Conservation (phyloP, 2,329 filamentous ascomycete genomes). For the Aureobasidium melanogenum region DNA sequence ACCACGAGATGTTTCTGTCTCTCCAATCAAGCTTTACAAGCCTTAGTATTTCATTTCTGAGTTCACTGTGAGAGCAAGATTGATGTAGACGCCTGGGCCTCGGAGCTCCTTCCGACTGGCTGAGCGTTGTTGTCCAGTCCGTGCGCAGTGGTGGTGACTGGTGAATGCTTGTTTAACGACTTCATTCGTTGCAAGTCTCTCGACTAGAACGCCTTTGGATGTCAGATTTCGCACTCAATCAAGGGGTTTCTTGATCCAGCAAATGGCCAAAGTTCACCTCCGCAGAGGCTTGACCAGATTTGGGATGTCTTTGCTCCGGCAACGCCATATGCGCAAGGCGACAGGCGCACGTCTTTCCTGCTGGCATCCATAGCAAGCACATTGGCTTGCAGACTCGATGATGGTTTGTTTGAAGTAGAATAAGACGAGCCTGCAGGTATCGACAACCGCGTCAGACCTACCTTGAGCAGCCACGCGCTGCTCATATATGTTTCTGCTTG, state of each 20-base stretch:
- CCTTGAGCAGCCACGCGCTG: background rate
- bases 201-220: background rate
- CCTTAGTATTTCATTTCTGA: background rate
- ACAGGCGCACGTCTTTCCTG: background rate
- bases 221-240: background rate
- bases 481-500: background rate
- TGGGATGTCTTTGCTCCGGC: background rate
- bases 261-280: background rate
- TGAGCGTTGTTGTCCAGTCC: too few species aligned
- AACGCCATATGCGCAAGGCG: background rate
- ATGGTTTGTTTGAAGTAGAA: background rate
- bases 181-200: background rate
- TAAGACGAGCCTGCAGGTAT: too few species aligned
- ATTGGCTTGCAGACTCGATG: background rate
- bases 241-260: background rate
- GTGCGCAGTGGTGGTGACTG: background rate
- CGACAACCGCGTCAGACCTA: background rate
- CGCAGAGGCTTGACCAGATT: background rate
- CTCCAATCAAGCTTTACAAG: background rate
- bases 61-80: background rate
- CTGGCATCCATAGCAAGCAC: background rate
- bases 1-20: background rate
- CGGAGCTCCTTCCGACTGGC: background rate
- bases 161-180: background rate
- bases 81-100: background rate